Evolutionary conservation across 2,329 filamentous ascomycete genomes (phyloP).

Genomic region (Ophioceras dolichostomum): DNA sequence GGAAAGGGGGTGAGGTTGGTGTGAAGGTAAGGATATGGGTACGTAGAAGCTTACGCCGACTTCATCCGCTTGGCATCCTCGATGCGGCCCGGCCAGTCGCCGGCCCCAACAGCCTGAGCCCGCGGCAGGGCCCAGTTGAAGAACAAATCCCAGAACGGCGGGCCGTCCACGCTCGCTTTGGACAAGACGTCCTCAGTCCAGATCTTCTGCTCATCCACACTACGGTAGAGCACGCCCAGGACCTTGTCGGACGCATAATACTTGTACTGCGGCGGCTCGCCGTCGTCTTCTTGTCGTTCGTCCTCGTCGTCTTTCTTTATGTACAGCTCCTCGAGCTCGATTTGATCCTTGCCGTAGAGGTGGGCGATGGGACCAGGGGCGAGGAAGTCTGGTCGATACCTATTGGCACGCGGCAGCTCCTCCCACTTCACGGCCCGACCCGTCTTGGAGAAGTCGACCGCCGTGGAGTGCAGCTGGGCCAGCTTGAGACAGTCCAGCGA

Average conservation of each 20-base stretch:
- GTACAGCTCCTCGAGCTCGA: conserved; percentile 25
- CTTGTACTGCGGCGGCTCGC: conserved; percentile 26
- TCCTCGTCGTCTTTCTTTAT: too few relatives aligned
- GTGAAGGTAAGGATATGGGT: too few relatives aligned
- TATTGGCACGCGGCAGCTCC: conserved; percentile 25
- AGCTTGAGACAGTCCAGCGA: conserved; percentile 38
- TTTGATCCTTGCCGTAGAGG: conserved; percentile 30
- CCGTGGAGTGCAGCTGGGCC: conserved; percentile 54
- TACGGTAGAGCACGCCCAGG: conserved; percentile 58
- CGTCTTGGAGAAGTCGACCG: conserved; percentile 67
- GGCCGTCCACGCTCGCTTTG: conserved; percentile 11
- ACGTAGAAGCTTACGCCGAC: too few relatives aligned
- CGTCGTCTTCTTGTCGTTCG: conserved; percentile 30
- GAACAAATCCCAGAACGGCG: conserved; percentile 31
- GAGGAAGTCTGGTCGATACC: conserved; percentile 40
- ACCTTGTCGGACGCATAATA: conserved; percentile 60
- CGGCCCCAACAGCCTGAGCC: conserved; percentile 14
- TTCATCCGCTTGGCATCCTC: conserved; percentile 28
- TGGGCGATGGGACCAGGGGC: conserved; percentile 30
- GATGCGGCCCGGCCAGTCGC: conserved; percentile 20
- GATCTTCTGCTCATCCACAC: conserved; percentile 59
- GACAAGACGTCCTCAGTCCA: conserved; percentile 37
- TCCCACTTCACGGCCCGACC: conserved; percentile 44
- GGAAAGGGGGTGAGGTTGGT: too few relatives aligned
- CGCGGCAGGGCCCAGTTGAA: conserved; percentile 15